These are phyloP conservation scores for Fonsecaea multimorphosa DNA, from an alignment of 2,329 filamentous ascomycete species.

Conservation along the genomic window DNA sequence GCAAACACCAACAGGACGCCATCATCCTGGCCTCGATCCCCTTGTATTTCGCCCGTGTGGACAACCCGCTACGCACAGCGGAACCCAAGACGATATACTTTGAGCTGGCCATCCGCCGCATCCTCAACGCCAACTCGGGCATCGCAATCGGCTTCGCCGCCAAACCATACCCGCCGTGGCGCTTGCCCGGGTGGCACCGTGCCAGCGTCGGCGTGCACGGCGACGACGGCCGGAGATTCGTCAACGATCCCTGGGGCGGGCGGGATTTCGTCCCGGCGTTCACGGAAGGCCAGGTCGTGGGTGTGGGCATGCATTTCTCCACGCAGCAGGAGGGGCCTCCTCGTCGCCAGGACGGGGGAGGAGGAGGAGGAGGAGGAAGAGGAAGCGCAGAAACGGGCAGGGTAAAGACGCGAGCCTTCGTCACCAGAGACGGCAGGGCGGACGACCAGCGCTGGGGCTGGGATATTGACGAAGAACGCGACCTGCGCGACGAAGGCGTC, in stretches of 20 bases:
- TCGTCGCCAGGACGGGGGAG: constrained; percentile 25
- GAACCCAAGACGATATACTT: constrained; percentile 64
- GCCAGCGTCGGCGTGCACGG: constrained; percentile 66
- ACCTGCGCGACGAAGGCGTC: constrained; percentile 61
- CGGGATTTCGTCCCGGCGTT: constrained; percentile 63
- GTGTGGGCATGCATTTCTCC: constrained; percentile 63
- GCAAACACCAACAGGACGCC: constrained; percentile 55
- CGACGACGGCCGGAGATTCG: constrained; percentile 67
- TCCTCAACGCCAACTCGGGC: constrained; percentile 56
- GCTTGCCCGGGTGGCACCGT: constrained; percentile 68
- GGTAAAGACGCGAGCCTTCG: constrained; percentile 54
- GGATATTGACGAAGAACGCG: constrained; percentile 66
- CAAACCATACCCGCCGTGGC: constrained; percentile 66
- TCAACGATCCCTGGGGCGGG: constrained; percentile 67
- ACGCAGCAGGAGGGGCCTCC: too few species aligned
- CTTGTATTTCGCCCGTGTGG: constrained; percentile 59
- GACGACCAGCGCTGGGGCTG: constrained; percentile 56
- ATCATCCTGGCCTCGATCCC: constrained; percentile 62
- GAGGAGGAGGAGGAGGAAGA: not conserved
- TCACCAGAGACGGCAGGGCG: constrained; percentile 62
- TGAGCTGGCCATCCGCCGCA: constrained; percentile 58
- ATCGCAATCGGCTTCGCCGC: constrained; percentile 66
- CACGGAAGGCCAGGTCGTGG: constrained; percentile 61
- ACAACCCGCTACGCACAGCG: constrained; percentile 57
- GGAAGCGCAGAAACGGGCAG: constrained; percentile 19